These are phyloP conservation scores for Entophlyctis luteolus DNA, from an alignment of 192 early-diverging fungal genomes.

Conservation along the genomic window DNA sequence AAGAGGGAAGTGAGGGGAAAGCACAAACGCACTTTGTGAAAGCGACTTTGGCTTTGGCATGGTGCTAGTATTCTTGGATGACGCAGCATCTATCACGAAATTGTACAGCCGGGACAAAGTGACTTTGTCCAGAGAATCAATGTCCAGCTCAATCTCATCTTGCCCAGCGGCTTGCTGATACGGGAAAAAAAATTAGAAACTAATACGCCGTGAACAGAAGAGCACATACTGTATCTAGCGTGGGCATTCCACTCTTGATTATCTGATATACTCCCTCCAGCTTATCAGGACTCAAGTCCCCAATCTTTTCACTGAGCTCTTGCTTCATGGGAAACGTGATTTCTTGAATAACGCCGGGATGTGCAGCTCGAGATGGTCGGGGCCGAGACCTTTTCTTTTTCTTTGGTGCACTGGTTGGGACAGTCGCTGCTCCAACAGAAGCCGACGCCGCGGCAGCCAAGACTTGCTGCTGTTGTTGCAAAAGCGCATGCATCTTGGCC, in stretches of 20 bases:
- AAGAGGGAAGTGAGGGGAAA: background rate
- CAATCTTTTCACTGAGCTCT: slow-evolving; percentile 72
- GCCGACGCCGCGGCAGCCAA: slow-evolving; percentile 8
- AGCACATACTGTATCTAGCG: slow-evolving; percentile 10
- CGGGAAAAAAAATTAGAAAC: background rate
- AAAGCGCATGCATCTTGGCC: slow-evolving; percentile 1
- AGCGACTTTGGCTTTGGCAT: background rate
- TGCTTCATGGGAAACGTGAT: slow-evolving; percentile 86
- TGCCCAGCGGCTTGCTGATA: slow-evolving; percentile 47
- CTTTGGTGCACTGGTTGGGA: slow-evolving; percentile 22
- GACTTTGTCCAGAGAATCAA: slow-evolving; percentile 78
- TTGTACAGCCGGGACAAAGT: slow-evolving; percentile 83
- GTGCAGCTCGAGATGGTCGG: background rate
- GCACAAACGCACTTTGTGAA: background rate
- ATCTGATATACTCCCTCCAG: slow-evolving; percentile 69
- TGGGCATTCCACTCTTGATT: slow-evolving; percentile 51
- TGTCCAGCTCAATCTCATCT: slow-evolving; percentile 94
- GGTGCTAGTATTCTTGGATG: background rate
- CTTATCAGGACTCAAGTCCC: slow-evolving; percentile 51
- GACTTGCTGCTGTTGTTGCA: background rate
- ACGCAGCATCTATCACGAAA: slow-evolving; percentile 57
- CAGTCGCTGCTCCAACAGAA: slow-evolving; percentile 1
- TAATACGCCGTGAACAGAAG: background rate
- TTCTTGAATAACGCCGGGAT: slow-evolving; percentile 26
- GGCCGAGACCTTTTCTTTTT: slow-evolving; percentile 27